Evolutionary conservation across 257 asterid genomes (phyloP).

Genomic region (Plantago elongata): DNA sequence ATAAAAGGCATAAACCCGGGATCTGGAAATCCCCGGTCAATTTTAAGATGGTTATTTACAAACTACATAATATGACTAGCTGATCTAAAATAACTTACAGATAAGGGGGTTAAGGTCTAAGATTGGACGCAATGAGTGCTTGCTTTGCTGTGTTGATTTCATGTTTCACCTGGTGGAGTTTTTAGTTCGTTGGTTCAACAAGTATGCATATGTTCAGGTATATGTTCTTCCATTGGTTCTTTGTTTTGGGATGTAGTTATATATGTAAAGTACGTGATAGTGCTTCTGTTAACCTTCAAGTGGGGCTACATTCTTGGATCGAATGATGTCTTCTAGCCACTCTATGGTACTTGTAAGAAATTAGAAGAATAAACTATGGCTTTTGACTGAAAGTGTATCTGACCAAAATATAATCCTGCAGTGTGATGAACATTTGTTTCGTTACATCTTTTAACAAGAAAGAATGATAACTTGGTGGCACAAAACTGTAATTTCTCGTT

Average conservation of each 20-base stretch:
- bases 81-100: slow-evolving; percentile 38
- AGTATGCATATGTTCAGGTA: slow-evolving; percentile 99
- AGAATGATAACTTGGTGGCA: too few species aligned
- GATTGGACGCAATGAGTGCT: slow-evolving; percentile 92
- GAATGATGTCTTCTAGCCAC: neutral
- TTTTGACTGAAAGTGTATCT: too few species aligned
- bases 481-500: too few species aligned
- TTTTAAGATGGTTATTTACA: slow-evolving; percentile 14
- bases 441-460: too few species aligned
- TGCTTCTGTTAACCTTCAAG: too few species aligned
- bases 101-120: slow-evolving; percentile 95
- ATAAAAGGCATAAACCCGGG: too few species aligned
- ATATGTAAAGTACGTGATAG: neutral
- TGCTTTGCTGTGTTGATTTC: slow-evolving; percentile 93
- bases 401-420: too few species aligned
- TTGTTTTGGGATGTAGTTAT: neutral
- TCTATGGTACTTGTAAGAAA: neutral
- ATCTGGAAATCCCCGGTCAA: slow-evolving; percentile 6
- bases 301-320: neutral
- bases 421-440: too few species aligned
- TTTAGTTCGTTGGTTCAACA: slow-evolving; percentile 92
- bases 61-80: neutral
- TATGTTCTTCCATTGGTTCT: neutral
- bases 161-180: slow-evolving; percentile 91
- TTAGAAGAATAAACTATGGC: too few species aligned